Evolutionary conservation across 352 stramenopile species (phyloP), one percentile per base, ranked within the genome.

Genomic region (Phytopythium boreale): DNA sequence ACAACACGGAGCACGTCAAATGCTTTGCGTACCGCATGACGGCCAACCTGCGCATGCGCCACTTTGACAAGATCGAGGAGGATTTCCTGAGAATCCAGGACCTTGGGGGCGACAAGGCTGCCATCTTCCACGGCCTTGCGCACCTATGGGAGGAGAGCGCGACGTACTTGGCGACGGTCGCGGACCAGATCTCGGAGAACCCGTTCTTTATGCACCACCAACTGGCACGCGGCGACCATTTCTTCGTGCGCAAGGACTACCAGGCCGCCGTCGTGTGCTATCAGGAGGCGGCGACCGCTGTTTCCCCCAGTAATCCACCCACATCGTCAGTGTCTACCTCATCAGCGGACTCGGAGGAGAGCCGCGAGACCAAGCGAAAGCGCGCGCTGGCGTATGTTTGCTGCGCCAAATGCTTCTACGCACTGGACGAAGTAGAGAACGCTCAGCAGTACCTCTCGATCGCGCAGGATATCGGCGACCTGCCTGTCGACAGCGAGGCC

Each of bases 21-120:
- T 90, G 80, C 56, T 90, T 87, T 64, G 76, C 81, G 0, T 92
- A 92, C 66, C 75, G 83, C 12, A 90, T 92, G 83, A 81, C 77
- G 6, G 79, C 80, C 39, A 90, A 92, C 52, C 55, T 92, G 24
- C 76, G 81, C 24, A 71, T 92, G 64, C 66, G 79, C 20, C 63
- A 74, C 56, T 86, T 83, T 37, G 79, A 89, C 36, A 34, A 75
- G 17, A 76, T 92, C 10, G 61, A 76, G 19, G 62, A 67, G 0
- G 81, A 89, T 36, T 89, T 88, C 55, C 63, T 80, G 11, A 65
- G 74, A 8, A 83, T 91, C 50, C 72, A 88, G 56, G 66, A 56
- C 17, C 70, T 89, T 20, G 83, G 83, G 3, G 80, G 83, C 0
- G 80, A 89, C 60, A 92, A 92, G 61, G 83, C 80, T 20, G 81